Conservation (phyloP, 192 early-diverging fungal genomes). For the Irineochytrium annulatum region DNA sequence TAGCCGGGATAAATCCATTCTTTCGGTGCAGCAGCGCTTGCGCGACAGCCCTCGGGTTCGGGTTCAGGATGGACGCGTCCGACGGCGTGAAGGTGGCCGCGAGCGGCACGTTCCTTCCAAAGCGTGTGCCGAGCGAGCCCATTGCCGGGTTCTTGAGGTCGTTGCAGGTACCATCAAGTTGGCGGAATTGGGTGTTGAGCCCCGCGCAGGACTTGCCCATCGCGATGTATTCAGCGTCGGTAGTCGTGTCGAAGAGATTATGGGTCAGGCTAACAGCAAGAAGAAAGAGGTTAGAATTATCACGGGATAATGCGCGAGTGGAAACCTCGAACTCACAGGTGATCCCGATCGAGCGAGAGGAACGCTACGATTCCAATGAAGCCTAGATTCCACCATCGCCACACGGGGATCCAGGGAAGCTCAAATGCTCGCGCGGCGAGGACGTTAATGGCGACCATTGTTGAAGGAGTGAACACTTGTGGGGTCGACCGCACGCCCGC, state of each 20-base stretch:
- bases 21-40: neutral
- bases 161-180: neutral
- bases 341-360: too few relatives aligned
- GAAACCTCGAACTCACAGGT: too few relatives aligned
- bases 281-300: too few relatives aligned
- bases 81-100: neutral
- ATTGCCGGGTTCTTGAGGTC: neutral
- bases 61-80: neutral
- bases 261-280: too few relatives aligned
- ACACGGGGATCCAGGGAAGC: too few relatives aligned
- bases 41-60: neutral
- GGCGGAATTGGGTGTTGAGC: conserved; percentile 3
- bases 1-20: neutral
- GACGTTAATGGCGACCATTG: too few relatives aligned
- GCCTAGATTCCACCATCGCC: too few relatives aligned
- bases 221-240: neutral
- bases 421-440: too few relatives aligned
- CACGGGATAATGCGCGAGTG: too few relatives aligned
- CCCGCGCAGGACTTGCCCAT: neutral
- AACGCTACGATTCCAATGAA: too few relatives aligned
- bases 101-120: neutral
- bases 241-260: neutral
- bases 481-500: too few relatives aligned
- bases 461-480: too few relatives aligned
- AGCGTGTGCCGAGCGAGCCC: neutral